These are phyloP conservation scores for Gonium pectorale DNA, from an alignment of 139 green algal genomes.

Conservation along the genomic window DNA sequence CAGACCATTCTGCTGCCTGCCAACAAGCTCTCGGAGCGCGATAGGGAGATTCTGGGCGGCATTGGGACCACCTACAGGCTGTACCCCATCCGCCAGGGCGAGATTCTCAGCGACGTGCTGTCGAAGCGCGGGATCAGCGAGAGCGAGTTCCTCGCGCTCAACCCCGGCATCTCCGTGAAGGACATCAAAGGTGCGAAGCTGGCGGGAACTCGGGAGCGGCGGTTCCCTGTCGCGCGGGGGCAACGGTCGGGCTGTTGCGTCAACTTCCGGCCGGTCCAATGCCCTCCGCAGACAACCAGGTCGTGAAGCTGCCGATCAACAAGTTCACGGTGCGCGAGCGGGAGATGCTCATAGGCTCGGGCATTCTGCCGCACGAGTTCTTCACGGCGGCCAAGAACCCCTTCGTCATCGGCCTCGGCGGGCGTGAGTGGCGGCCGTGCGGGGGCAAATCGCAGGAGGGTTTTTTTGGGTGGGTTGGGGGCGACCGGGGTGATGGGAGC, in stretches of 20 bases:
- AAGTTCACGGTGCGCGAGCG: conserved; percentile 91
- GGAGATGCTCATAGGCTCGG: conserved; percentile 87
- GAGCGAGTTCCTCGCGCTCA: conserved; percentile 80
- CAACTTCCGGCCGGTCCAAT: too few species aligned
- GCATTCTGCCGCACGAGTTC: conserved; percentile 76
- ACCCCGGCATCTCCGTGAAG: conserved; percentile 80
- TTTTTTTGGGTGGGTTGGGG: too few species aligned
- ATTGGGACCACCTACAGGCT: conserved; percentile 77
- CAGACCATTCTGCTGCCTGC: conserved; percentile 88
- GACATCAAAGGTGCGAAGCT: conserved; percentile 74
- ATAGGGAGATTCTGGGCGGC: conserved; percentile 88
- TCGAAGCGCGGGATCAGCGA: conserved; percentile 77
- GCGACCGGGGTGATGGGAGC: too few species aligned
- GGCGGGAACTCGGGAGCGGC: too few species aligned
- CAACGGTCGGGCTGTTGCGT: too few species aligned
- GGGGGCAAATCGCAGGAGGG: too few species aligned
- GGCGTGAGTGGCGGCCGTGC: conserved; percentile 52
- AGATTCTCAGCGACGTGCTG: conserved; percentile 83
- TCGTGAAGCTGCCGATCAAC: conserved; percentile 82
- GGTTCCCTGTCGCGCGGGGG: too few species aligned
- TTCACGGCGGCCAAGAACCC: conserved; percentile 71
- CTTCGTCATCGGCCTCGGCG: conserved; percentile 66
- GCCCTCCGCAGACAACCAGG: conserved; percentile 62
- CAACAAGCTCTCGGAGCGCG: conserved; percentile 79
- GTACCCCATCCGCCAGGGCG: conserved; percentile 86